A percentile compares a stretch with the other conserved stretches of the same genome.
These are phyloP conservation scores for Suillus weaverae DNA, from an alignment of 768 basidiomycete species.

Conservation along the genomic window DNA sequence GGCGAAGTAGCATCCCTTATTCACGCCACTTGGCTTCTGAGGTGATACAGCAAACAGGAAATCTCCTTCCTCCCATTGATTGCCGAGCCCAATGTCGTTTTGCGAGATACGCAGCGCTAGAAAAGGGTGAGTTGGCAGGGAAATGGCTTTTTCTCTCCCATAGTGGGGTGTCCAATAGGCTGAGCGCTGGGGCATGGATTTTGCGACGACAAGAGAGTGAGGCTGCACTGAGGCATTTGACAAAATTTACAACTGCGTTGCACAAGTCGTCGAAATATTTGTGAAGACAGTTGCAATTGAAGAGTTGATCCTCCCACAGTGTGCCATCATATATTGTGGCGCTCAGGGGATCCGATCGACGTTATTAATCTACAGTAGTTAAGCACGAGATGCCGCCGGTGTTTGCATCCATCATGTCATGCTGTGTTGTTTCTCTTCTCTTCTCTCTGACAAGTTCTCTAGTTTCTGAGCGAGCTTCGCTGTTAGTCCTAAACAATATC, in stretches of 20 bases:
- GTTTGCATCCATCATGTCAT: too few species aligned
- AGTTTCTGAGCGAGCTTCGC: not conserved
- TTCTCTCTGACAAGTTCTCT: too few species aligned
- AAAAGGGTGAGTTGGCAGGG: not conserved
- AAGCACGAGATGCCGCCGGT: too few species aligned
- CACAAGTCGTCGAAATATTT: too few species aligned
- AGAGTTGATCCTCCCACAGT: too few species aligned
- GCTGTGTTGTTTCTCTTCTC: too few species aligned
- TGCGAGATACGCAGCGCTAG: conserved; percentile 2
- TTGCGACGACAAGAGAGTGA: not conserved
- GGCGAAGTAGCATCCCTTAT: not conserved
- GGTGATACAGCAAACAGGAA: not conserved
- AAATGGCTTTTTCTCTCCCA: not conserved
- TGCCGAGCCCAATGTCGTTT: not conserved
- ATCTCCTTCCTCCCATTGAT: not conserved
- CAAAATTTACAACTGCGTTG: too few species aligned
- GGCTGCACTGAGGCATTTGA: too few species aligned
- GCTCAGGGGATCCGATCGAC: too few species aligned
- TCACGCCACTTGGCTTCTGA: not conserved
- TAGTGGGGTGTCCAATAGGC: not conserved
- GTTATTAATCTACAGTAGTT: too few species aligned
- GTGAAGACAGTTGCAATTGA: too few species aligned
- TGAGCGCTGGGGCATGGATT: not conserved
- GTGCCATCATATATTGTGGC: too few species aligned
- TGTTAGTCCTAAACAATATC: not conserved